Conservation (phyloP, 2,329 filamentous ascomycete species). For the Venturia effusa region DNA sequence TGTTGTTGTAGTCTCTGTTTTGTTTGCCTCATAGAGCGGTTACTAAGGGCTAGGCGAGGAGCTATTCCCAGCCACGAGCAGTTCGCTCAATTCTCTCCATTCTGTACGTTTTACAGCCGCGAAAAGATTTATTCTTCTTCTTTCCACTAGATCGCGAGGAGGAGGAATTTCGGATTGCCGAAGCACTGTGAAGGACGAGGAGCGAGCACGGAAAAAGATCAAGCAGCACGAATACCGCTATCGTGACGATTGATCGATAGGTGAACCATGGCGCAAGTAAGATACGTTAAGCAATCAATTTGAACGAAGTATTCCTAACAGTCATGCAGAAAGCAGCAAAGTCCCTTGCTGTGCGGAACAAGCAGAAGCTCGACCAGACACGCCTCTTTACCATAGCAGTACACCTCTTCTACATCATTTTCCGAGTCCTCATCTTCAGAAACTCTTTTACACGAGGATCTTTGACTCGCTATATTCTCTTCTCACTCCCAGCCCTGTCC, state of each 20-base stretch:
- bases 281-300: neutral
- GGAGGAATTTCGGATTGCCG: no score
- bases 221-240: neutral
- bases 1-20: slow-evolving; percentile 1
- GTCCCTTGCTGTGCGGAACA: slow-evolving; percentile 67
- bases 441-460: slow-evolving; percentile 42
- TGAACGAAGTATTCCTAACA: neutral
- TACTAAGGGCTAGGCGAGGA: neutral
- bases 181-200: neutral
- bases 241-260: neutral
- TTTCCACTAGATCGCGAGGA: neutral
- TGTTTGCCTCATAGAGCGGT: neutral
- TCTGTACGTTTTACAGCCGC: neutral
- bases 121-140: neutral
- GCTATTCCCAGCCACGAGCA: neutral
- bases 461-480: slow-evolving; percentile 54
- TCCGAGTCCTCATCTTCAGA: slow-evolving; percentile 55
- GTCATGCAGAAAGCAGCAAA: slow-evolving; percentile 38
- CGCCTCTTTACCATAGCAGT: slow-evolving; percentile 64
- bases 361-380: slow-evolving; percentile 64
- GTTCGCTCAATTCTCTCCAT: neutral
- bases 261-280: slow-evolving; percentile 10
- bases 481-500: slow-evolving; percentile 63
- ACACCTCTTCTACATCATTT: slow-evolving; percentile 64
- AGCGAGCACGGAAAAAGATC: neutral